Base-by-base conservation (phyloP, 352 stramenopile genomes). In the Phytophthora macrochlamydospora region DNA sequence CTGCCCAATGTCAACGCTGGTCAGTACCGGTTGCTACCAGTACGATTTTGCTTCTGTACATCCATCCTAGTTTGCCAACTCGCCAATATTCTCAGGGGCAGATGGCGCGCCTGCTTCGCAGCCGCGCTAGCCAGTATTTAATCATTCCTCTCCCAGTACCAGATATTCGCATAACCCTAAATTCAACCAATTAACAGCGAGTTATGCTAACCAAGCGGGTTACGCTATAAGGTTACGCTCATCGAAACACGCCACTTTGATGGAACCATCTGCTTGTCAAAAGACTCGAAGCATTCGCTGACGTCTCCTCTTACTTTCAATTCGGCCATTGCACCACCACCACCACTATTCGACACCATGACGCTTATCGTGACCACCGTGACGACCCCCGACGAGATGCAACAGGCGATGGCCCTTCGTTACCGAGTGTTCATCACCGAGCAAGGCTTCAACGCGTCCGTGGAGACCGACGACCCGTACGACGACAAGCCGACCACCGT, bases 371-470 rank as follows among this genome's bases (percentile, higher is more conserved):
- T 89, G 63, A 81, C 71, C 33, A 40, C 50, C 18, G 80, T 76
- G 56, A 83, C 65, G 29, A 81, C 74, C 11, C 50, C 74, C 11
- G 68, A 81, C 31, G 68, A 87, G 53, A 65, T 81, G 51, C 60
- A 84, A 14, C 71, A 78, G 18, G 78, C 71, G 52, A 79, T 78
- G 65, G 59, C 56, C 4, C 59, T 91, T 32, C 80, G 80, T 51
- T 76, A 57, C 54, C 50, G 71, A 14, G 81, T 92, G 13, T 92
- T 92, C 56, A 77, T 90, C 50, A 59, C 79, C 33, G 83, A 92
- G 50, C 73, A 86, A 57, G 76, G 76, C 43, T 85, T 83, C 42
- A 66, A 76, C 24, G 61, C 68, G 30, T 67, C 52, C 13, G 54
- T 78, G 30, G 74, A 92, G 63, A 57, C 75, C 11, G 79, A 90